Evolutionary conservation across 352 stramenopile genomes (phyloP), one percentile per base, ranked within the genome.

Genomic region (Phytophthora pisi): DNA sequence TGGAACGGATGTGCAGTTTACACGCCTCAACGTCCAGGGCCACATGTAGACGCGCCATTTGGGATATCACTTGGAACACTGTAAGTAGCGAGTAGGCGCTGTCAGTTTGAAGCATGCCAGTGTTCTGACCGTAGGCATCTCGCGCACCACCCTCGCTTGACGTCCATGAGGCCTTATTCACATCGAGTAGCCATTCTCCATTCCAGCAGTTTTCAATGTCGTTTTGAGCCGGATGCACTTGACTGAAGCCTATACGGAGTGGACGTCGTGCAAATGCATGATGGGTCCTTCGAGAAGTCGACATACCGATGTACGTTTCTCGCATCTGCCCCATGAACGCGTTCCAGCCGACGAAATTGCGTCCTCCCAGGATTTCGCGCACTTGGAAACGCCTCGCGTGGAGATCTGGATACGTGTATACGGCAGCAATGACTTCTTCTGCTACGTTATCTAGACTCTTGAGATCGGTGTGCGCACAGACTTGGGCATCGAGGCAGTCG

Each of bases 291-390:
- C 40, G 40, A 16, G 40, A 2, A 23, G 40, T 20, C 10, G 55
- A 47, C 10, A 62, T 52, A 16, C 49, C 55, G 16, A 86, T 78
- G 61, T 80, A 83, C 61, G 62, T 53, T 15, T 84, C 78, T 5
- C 76, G 72, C 57, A 86, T 79, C 64, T 86, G 78, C 2, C 70
- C 73, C 5, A 86, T 74, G 24, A 86, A 86, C 26, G 70, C 40
- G 16, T 60, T 68, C 78, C 78, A 86, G 8, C 75, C 78, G 0
- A 66, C n/a, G 38, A 86, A 82, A 1, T 70, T 70, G 24, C 77
- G 71, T 16, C 66, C 59, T 40, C 74, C 68, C 7, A 86, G 53
- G 24, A 86, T 74, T n/a, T 80, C 54, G 1, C 74, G 75, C 53
- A 86, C 68, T 10, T 57, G 49, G 23, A 64, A 65, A 0, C 78